phyloP scores from a whole-genome alignment of 1,284 basidiomycete genomes.

The Neonothopanus nambi region DNA sequence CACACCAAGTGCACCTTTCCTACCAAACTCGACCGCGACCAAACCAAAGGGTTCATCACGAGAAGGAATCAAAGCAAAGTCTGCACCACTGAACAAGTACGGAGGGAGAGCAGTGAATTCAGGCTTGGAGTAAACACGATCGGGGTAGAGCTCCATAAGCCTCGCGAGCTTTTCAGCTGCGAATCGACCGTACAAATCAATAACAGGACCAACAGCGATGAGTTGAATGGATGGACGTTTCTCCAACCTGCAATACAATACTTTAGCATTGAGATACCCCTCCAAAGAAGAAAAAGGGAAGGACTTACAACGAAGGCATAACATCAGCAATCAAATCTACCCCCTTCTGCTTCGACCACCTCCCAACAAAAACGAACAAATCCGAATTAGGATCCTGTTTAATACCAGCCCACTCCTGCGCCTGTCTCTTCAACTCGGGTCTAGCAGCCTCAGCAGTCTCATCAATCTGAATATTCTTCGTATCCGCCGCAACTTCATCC shows the following conservation, averaged over 20 bases:
- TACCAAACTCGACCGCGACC: conserved; percentile 92
- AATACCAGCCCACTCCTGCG: conserved; percentile 92
- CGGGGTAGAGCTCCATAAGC: conserved; percentile 92
- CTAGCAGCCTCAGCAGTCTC: conserved; percentile 82
- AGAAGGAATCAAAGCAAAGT: conserved; percentile 92
- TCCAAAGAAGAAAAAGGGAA: conserved; percentile 8
- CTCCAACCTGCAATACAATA: conserved; percentile 55
- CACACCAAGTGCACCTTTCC: conserved; percentile 93
- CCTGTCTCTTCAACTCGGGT: conserved; percentile 86
- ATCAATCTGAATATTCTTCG: conserved; percentile 79
- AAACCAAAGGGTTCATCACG: conserved; percentile 95
- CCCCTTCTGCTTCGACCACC: conserved; percentile 97
- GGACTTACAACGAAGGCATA: conserved; percentile 78
- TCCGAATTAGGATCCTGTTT: conserved; percentile 88
- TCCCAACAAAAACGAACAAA: conserved; percentile 92
- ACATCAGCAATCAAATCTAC: conserved; percentile 94
- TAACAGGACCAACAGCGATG: conserved; percentile 89
- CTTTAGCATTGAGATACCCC: conserved; percentile 19
- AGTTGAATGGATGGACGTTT: conserved; percentile 86
- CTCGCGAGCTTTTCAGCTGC: conserved; percentile 90
- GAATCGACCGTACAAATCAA: conserved; percentile 91
- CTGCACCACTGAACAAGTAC: conserved; percentile 90
- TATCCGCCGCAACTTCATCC: conserved; percentile 73
- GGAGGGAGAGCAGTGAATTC: conserved; percentile 94
- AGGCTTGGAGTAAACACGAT: conserved; percentile 90